A percentile compares a stretch with the other conserved stretches of the same genome.
Conservation (phyloP, 2,329 filamentous ascomycete genomes). For the Sporothrix dimorphospora region DNA sequence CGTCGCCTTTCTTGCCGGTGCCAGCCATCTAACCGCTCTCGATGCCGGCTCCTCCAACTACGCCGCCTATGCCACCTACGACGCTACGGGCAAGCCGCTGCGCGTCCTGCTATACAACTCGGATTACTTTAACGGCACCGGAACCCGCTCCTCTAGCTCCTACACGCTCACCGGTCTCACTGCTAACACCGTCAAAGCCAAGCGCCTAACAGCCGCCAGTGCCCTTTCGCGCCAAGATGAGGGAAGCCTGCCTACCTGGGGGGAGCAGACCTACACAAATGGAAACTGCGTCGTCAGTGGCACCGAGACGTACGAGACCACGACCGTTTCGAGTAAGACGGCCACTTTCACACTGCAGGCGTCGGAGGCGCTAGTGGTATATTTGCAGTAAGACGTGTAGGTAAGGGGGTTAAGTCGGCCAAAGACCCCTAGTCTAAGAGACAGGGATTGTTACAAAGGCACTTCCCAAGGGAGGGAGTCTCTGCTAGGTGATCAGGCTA, state of each 20-base stretch:
- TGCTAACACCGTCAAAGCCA: conserved; percentile 39
- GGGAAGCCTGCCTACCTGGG: conserved; percentile 48
- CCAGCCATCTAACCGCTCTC: conserved; percentile 48
- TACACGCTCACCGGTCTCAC: conserved; percentile 50
- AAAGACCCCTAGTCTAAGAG: too few relatives aligned
- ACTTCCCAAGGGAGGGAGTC: too few relatives aligned
- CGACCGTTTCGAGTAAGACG: too few relatives aligned
- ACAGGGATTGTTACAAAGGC: too few relatives aligned
- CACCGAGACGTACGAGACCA: conserved; percentile 44
- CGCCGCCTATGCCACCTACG: conserved; percentile 51
- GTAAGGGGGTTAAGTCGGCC: too few relatives aligned
- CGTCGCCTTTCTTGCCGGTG: conserved; percentile 48
- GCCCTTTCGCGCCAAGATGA: conserved; percentile 50
- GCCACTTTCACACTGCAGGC: too few relatives aligned
- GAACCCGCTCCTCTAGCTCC: conserved; percentile 43
- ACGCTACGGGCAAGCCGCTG: conserved; percentile 43
- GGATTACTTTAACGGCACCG: conserved; percentile 46
- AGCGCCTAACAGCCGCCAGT: conserved; percentile 50
- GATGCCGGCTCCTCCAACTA: conserved; percentile 48
- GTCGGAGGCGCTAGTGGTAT: too few relatives aligned
- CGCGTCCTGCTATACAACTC: conserved; percentile 52
- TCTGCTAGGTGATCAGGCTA: too few relatives aligned
- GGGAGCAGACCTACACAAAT: conserved; percentile 51
- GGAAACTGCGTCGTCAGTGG: conserved; percentile 50
- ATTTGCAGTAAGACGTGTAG: too few relatives aligned